A percentile compares a stretch with the other conserved stretches of the same genome.
Conservation (phyloP, 2,329 filamentous ascomycete species). For the Trichophyton benhamiae region DNA sequence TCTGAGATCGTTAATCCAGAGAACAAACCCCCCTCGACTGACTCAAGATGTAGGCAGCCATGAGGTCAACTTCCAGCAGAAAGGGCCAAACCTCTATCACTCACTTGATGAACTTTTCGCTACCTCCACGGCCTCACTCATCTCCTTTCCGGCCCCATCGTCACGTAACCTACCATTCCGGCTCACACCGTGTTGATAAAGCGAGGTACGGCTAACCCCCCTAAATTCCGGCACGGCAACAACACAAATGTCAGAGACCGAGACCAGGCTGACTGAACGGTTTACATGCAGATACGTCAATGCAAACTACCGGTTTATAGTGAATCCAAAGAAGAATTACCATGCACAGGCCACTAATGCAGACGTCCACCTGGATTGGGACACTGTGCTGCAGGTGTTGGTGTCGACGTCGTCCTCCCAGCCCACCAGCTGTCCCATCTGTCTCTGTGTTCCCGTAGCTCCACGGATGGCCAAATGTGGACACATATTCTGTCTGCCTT, state of each 20-base stretch:
- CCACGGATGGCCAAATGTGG: constrained; percentile 95
- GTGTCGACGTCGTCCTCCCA: constrained; percentile 75
- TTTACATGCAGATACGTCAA: constrained; percentile 57
- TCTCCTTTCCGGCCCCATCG: constrained; percentile 46
- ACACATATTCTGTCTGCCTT: constrained; percentile 91
- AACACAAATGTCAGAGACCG: neutral
- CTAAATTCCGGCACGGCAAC: no score
- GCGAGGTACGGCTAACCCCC: constrained; percentile 48
- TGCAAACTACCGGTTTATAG: constrained; percentile 94
- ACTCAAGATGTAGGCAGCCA: constrained; percentile 39
- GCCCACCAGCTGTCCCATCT: constrained; percentile 81
- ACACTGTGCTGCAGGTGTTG: constrained; percentile 77
- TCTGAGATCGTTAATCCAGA: neutral
- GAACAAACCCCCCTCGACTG: neutral
- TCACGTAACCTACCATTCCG: constrained; percentile 71
- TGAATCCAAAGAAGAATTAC: constrained; percentile 71
- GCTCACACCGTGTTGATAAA: constrained; percentile 83
- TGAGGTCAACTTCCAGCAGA: constrained; percentile 54
- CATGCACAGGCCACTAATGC: constrained; percentile 69
- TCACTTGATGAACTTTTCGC: constrained; percentile 82
- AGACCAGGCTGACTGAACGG: neutral
- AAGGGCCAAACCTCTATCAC: constrained; percentile 96
- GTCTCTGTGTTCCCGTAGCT: constrained; percentile 80
- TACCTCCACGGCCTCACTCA: constrained; percentile 57
- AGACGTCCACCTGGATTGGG: constrained; percentile 83